Conservation (phyloP, 176 grass and related monocot genomes). For the Triticum dicoccoides region DNA sequence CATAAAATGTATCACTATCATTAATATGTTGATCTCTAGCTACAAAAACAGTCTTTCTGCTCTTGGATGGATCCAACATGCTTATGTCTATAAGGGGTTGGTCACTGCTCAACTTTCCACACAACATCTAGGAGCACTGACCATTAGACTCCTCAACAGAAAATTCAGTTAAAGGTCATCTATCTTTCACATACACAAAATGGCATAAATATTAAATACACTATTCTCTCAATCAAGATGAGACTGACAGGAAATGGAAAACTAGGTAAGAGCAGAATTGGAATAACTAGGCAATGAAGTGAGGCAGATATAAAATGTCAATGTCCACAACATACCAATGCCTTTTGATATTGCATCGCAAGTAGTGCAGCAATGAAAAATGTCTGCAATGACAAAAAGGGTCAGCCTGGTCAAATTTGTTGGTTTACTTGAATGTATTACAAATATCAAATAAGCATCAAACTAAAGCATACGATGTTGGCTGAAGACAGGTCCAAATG, state of each 20-base stretch:
- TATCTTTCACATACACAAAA: not conserved
- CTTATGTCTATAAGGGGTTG: not conserved
- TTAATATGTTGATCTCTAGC: not conserved
- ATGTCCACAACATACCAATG: constrained; percentile 49
- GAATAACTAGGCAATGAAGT: not conserved
- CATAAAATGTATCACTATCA: not conserved
- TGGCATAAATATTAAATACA: not conserved
- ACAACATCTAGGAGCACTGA: not conserved
- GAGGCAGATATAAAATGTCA: not conserved
- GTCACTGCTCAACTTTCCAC: not conserved
- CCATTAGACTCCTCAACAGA: not conserved
- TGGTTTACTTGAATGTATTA: not conserved
- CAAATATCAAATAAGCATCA: not conserved
- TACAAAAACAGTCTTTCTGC: not conserved
- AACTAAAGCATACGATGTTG: not conserved
- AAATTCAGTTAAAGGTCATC: not conserved
- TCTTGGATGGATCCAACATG: not conserved
- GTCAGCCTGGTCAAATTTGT: constrained; percentile 15
- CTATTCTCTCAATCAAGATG: constrained; percentile 8
- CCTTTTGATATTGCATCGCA: constrained; percentile 95
- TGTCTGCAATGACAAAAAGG: constrained; percentile 59
- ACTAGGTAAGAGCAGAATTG: not conserved
- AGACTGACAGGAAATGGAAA: not conserved
- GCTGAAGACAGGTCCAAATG: not conserved
- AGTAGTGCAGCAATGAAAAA: constrained; percentile 96